phyloP scores from a whole-genome alignment of 164 flowering plant species.

The Houttuynia cordata region DNA sequence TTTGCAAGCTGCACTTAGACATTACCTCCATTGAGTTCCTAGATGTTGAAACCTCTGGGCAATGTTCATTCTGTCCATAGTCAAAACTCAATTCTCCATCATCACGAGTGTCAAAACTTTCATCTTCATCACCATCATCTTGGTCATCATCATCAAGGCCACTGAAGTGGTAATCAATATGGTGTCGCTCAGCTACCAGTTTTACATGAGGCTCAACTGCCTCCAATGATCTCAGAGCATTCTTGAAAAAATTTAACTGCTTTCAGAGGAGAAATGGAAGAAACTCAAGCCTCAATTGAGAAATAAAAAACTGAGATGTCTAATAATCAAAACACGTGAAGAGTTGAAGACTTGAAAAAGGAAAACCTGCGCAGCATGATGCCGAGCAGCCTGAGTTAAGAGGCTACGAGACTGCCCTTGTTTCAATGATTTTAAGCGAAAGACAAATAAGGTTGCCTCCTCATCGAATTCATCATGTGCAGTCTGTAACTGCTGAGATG shows the following conservation, averaged over 20 bases:
- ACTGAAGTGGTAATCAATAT: slow-evolving; percentile 78
- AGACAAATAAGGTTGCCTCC: slow-evolving; percentile 73
- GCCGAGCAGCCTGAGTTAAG: slow-evolving; percentile 89
- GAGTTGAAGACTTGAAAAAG: slow-evolving; percentile 3
- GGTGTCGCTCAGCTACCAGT: slow-evolving; percentile 51
- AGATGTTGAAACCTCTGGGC: slow-evolving; percentile 28
- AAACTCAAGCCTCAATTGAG: not conserved
- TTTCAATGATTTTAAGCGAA: slow-evolving; percentile 79
- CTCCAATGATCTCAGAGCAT: slow-evolving; percentile 60
- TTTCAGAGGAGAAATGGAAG: slow-evolving; percentile 5
- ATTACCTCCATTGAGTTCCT: slow-evolving; percentile 64
- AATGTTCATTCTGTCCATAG: slow-evolving; percentile 43
- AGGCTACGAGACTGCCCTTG: slow-evolving; percentile 89
- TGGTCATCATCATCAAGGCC: slow-evolving; percentile 67
- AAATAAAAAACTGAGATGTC: no score
- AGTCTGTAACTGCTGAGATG: slow-evolving; percentile 44
- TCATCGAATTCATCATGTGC: slow-evolving; percentile 78
- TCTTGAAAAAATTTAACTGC: slow-evolving; percentile 75
- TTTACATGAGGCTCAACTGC: slow-evolving; percentile 69
- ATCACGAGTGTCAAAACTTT: slow-evolving; percentile 29
- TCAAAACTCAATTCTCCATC: slow-evolving; percentile 83
- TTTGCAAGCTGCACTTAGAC: not conserved
- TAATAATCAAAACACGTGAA: not conserved
- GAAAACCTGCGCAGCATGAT: slow-evolving; percentile 95
- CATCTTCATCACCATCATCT: slow-evolving; percentile 35